Evolutionary conservation across 129 eudicot species (phyloP), one percentile per base, ranked within the genome.

Genomic region (Flaveria ramosissima): DNA sequence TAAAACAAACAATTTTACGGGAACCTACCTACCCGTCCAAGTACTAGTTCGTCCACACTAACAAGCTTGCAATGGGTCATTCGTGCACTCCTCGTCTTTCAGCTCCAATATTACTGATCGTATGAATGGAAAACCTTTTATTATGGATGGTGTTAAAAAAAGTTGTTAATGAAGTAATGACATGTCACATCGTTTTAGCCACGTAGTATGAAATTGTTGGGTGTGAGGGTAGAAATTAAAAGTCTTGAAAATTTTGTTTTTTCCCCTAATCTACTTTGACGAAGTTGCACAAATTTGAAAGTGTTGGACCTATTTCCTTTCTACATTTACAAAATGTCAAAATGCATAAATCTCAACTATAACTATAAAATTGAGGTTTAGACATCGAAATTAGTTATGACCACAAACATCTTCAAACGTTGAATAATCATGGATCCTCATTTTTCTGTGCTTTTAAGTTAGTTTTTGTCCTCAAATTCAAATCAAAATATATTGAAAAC

Each of bases 341-440:
- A 50, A 30, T 50, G 4, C 62, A 53, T n/a, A 50, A 16, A 30
- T 8, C 26, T 71, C 75, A 71, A 71, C 46, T 17, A 50, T 26
- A 50, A 50, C 21, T 70, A 23, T 26, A 27, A 71, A 27, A 24
- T 26, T 17, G 62, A 71, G 67, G 30, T 71, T 71, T 50, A 36
- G 47, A 71, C 57, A 8, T 48, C 39, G 67, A 60, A 60, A 48
- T 5, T 19, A 63, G 69, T 27, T 50, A 32, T 71, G 75, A 71
- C 23, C 63, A 70, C 75, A 48, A 24, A 71, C 63, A 15, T 24
- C 39, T 48, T 71, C 45, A 71, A 7, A 50, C 62, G 8, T 71
- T 71, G 75, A 70, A 60, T 24, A 23, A 20, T 9, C 17, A 21
- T 60, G 14, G 7, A 60, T 24, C n/a, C 66, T n/a, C 13, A 56